These are phyloP conservation scores for Sodiomyces alkalinus DNA, from an alignment of 2,329 filamentous ascomycete species.

Conservation along the genomic window DNA sequence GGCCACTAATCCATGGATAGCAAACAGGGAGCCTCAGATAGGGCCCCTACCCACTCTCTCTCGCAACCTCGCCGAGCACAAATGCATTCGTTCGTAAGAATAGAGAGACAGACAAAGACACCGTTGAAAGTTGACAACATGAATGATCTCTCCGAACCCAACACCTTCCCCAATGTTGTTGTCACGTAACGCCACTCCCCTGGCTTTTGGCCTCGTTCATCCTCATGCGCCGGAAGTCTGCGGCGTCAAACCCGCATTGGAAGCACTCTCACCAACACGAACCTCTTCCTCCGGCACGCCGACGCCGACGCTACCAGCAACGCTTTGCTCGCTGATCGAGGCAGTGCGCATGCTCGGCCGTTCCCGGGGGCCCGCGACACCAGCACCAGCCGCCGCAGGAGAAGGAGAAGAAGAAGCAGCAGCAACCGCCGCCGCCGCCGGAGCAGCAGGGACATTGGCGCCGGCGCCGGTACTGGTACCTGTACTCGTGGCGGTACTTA, in stretches of 20 bases:
- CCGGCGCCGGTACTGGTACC: conserved; percentile 19
- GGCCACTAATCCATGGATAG: no score
- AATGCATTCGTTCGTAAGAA: no score
- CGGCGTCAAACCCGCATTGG: conserved; percentile 25
- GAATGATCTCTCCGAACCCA: no score
- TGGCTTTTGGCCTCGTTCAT: no score
- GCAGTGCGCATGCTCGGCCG: conserved; percentile 19
- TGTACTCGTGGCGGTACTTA: conserved; percentile 35
- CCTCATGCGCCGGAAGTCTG: not conserved
- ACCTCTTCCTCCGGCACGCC: conserved; percentile 46
- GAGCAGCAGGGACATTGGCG: conserved; percentile 10
- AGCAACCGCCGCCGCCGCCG: conserved; percentile 1
- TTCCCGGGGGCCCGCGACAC: conserved; percentile 30
- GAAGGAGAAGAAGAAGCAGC: no score
- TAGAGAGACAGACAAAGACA: no score
- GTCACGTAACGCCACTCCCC: no score
- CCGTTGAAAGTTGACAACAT: no score
- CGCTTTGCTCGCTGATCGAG: conserved; percentile 24
- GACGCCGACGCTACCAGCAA: conserved; percentile 28
- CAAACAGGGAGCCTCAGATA: no score
- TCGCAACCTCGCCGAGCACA: no score
- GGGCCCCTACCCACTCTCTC: no score
- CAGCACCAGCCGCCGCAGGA: conserved; percentile 13
- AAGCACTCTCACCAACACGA: conserved; percentile 46
- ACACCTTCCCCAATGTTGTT: no score